phyloP scores from a whole-genome alignment of 2,329 filamentous ascomycete genomes.

The Xylariales sp. region DNA sequence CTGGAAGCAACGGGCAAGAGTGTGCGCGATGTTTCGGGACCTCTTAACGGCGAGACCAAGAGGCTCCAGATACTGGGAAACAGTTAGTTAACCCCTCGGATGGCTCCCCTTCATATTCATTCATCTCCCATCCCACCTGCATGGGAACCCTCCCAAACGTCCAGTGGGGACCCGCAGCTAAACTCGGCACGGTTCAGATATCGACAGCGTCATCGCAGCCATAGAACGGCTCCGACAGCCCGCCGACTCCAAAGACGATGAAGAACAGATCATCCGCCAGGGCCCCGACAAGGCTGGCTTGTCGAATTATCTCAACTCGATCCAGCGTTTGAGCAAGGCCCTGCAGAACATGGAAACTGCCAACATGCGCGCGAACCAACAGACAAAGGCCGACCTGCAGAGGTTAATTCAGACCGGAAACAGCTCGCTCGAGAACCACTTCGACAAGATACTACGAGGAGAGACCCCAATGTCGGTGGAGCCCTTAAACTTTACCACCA shows the following conservation, averaged over 20 bases:
- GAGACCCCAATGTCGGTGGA: conserved; percentile 81
- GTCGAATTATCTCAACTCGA: conserved; percentile 78
- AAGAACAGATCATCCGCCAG: conserved; percentile 85
- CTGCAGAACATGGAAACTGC: conserved; percentile 79
- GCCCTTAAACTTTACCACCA: conserved; percentile 88
- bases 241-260: conserved; percentile 85
- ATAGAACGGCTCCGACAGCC: conserved; percentile 88
- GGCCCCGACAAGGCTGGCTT: conserved; percentile 83
- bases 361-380: conserved; percentile 89
- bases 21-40: conserved; percentile 86
- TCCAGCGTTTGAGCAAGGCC: conserved; percentile 85
- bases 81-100: conserved; percentile 51
- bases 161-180: too few species aligned
- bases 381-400: conserved; percentile 76
- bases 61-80: conserved; percentile 80
- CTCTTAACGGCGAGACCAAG: conserved; percentile 88
- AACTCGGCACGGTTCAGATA: conserved; percentile 48
- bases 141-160: too few species aligned
- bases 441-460: conserved; percentile 68
- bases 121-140: too few species aligned
- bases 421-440: conserved; percentile 77
- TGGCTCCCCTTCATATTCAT: too few species aligned
- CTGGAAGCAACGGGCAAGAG: conserved; percentile 86
- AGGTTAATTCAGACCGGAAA: conserved; percentile 75
- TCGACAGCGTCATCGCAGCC: conserved; percentile 78